Evolutionary conservation across 306 rosid species (phyloP).

Genomic region (Alnus rubra): DNA sequence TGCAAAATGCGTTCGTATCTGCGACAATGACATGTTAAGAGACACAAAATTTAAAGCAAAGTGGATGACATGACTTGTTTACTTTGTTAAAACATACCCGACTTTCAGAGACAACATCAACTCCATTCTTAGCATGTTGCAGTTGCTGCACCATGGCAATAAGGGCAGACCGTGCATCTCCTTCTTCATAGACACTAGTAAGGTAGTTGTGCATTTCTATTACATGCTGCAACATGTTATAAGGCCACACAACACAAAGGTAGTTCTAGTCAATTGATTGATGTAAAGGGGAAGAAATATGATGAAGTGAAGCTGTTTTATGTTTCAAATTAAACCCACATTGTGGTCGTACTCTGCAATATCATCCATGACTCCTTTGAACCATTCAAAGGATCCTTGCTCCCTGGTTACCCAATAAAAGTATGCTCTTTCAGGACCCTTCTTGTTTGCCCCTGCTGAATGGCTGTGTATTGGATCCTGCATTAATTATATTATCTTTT

Average conservation of each 20-base stretch:
- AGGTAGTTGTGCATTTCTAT: conserved; percentile 94
- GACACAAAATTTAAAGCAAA: not conserved
- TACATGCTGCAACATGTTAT: conserved; percentile 53
- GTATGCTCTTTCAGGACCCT: conserved; percentile 80
- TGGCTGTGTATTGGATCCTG: conserved; percentile 21
- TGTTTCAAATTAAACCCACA: conserved; percentile 44
- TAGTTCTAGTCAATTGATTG: conserved; percentile 3
- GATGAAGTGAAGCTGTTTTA: not conserved
- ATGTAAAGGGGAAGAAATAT: conserved; percentile 7
- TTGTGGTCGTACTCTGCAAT: conserved; percentile 71
- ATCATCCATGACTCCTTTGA: conserved; percentile 97
- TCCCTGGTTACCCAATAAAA: conserved; percentile 97
- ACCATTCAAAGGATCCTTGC: conserved; percentile 95
- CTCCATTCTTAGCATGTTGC: conserved; percentile 87
- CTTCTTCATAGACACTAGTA: conserved; percentile 91
- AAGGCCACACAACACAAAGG: conserved; percentile 12
- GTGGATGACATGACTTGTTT: not conserved
- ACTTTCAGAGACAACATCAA: conserved; percentile 85
- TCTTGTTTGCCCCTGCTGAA: conserved; percentile 22
- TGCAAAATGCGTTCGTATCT: conserved; percentile 91
- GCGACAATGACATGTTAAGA: conserved; percentile 25
- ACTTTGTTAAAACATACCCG: conserved; percentile 49
- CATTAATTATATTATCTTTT: conserved; percentile 11
- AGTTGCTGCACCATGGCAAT: conserved; percentile 81
- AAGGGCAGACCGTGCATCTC: conserved; percentile 89